Percentiles rank a stretch among this genome's conserved stretches.
Conservation (phyloP, 768 basidiomycete genomes). For the Phlebiopsis gigantea region DNA sequence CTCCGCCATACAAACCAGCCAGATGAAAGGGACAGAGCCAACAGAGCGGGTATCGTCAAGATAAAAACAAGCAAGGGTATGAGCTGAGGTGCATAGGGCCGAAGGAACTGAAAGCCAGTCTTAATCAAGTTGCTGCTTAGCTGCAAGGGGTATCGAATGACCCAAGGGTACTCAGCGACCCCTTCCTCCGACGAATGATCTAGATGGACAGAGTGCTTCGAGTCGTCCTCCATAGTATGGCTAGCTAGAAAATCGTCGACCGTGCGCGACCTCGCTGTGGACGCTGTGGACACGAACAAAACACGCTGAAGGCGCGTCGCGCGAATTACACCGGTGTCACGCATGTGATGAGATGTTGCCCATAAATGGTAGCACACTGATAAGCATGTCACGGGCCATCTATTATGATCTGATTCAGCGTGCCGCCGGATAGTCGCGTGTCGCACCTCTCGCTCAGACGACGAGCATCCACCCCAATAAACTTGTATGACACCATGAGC, state of each 20-base stretch:
- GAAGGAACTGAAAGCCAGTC: conserved; percentile 31
- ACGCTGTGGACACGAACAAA: neutral
- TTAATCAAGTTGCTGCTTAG: conserved; percentile 21
- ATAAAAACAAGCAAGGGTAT: conserved; percentile 62
- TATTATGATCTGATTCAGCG: conserved; percentile 2
- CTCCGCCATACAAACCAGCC: conserved; percentile 74
- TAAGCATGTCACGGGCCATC: neutral
- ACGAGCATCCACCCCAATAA: conserved; percentile 1
- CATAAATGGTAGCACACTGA: neutral
- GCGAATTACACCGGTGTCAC: neutral
- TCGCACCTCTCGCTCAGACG: neutral
- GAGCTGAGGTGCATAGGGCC: conserved; percentile 54
- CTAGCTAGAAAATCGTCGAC: neutral
- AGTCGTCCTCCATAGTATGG: neutral
- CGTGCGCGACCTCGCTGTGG: neutral
- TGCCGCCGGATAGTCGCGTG: neutral
- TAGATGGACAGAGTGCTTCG: neutral
- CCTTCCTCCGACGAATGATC: neutral
- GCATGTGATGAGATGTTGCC: neutral
- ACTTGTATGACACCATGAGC: conserved; percentile 9
- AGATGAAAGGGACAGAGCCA: conserved; percentile 57
- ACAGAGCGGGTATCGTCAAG: conserved; percentile 55
- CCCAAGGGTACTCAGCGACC: neutral
- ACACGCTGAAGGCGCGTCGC: neutral
- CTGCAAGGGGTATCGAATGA: conserved; percentile 17